These are phyloP conservation scores for Puccinia hordei DNA, from an alignment of 1,284 basidiomycete species.

Conservation along the genomic window DNA sequence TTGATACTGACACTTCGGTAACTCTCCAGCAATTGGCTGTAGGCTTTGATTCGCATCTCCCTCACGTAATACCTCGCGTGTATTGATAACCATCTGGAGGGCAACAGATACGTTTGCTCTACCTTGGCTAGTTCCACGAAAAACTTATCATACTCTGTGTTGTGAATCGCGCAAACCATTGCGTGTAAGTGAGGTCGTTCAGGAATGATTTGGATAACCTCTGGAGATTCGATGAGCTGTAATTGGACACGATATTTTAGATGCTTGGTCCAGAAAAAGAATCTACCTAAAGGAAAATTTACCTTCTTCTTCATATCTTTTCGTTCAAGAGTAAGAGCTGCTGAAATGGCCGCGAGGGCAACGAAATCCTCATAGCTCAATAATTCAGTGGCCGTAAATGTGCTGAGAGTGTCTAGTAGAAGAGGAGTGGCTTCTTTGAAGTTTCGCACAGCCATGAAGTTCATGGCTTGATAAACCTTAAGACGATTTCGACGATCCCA, in stretches of 20 bases:
- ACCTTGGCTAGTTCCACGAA: conserved; percentile 75
- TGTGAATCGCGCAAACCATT: conserved; percentile 70
- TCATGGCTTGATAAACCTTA: conserved; percentile 90
- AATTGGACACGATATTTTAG: conserved; percentile 40
- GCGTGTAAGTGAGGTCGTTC: conserved; percentile 63
- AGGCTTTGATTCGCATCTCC: conserved; percentile 95
- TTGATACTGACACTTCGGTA: conserved; percentile 89
- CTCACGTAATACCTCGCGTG: conserved; percentile 90
- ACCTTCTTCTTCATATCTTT: conserved; percentile 92
- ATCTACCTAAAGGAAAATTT: conserved; percentile 47
- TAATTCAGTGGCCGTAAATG: conserved; percentile 90
- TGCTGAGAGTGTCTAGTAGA: conserved; percentile 84
- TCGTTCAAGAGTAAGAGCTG: conserved; percentile 74
- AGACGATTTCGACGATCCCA: conserved; percentile 96
- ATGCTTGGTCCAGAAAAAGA: neutral
- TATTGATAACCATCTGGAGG: conserved; percentile 79
- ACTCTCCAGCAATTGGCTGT: conserved; percentile 84
- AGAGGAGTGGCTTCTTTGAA: conserved; percentile 74
- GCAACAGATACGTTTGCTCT: conserved; percentile 81
- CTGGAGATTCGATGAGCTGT: conserved; percentile 65
- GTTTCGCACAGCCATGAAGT: conserved; percentile 78
- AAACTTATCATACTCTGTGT: conserved; percentile 91
- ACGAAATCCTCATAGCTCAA: conserved; percentile 90
- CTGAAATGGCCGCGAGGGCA: conserved; percentile 77
- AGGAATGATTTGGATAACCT: conserved; percentile 63